These are phyloP conservation scores for Coniella lustricola DNA, from an alignment of 2,329 filamentous ascomycete species.

Conservation along the genomic window DNA sequence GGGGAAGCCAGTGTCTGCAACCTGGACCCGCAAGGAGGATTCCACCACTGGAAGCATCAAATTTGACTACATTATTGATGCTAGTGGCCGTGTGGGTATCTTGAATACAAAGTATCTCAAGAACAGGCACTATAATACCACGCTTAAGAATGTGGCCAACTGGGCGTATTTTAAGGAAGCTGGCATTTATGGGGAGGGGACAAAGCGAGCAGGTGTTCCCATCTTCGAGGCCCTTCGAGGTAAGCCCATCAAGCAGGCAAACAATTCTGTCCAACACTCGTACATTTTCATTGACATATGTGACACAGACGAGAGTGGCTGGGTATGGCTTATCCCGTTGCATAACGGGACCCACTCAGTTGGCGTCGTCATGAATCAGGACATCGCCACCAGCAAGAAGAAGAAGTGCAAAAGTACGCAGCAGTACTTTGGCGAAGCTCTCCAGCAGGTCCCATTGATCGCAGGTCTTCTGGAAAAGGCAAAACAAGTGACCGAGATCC, in stretches of 20 bases:
- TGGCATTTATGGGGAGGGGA: slow-evolving; percentile 18
- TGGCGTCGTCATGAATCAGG: slow-evolving; percentile 35
- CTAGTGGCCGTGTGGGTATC: slow-evolving; percentile 37
- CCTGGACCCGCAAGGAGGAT: background rate
- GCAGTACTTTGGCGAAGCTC: slow-evolving; percentile 20
- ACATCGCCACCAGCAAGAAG: slow-evolving; percentile 30
- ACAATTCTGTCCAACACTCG: background rate
- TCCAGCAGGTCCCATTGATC: background rate
- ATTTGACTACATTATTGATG: slow-evolving; percentile 43
- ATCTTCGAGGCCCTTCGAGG: slow-evolving; percentile 35
- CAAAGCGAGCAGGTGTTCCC: slow-evolving; percentile 26
- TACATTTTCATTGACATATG: background rate
- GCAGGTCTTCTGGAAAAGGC: slow-evolving; percentile 21
- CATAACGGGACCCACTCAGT: slow-evolving; percentile 39
- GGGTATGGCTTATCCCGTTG: slow-evolving; percentile 43
- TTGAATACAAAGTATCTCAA: slow-evolving; percentile 42
- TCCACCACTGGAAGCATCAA: slow-evolving; percentile 23
- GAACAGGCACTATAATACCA: slow-evolving; percentile 38
- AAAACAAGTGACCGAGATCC: slow-evolving; percentile 26
- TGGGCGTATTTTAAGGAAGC: slow-evolving; percentile 40
- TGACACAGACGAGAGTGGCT: slow-evolving; percentile 36
- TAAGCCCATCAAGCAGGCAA: no score
- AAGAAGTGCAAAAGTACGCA: background rate
- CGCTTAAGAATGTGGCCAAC: slow-evolving; percentile 41
- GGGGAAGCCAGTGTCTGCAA: background rate